Evolutionary conservation across 306 rosid genomes (phyloP).

Genomic region (Acacia confusa): DNA sequence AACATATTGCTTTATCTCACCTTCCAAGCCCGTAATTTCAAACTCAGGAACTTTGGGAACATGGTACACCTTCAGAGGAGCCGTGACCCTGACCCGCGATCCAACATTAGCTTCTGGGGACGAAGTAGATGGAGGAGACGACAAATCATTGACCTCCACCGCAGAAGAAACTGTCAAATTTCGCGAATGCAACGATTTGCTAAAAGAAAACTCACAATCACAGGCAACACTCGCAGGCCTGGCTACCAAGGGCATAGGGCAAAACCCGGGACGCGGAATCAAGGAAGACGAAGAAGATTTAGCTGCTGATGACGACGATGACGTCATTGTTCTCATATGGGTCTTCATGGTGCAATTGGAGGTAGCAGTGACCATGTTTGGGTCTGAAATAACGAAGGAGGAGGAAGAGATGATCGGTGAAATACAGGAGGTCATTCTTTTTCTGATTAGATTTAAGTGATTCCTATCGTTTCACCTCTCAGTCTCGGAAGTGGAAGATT

Average conservation of each 20-base stretch:
- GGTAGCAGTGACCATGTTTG: constrained; percentile 26
- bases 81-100: constrained; percentile 76
- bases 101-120: constrained; percentile 53
- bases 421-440: constrained; percentile 9
- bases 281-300: neutral
- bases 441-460: neutral
- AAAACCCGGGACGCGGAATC: constrained; percentile 4
- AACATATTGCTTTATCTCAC: constrained; percentile 79
- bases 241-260: constrained; percentile 12
- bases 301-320: neutral
- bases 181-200: constrained; percentile 37
- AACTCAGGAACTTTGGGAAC: constrained; percentile 71
- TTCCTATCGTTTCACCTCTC: neutral
- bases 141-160: constrained; percentile 28
- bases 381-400: neutral
- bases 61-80: constrained; percentile 79
- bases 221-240: constrained; percentile 34
- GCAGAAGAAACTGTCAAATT: constrained; percentile 30
- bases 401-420: constrained; percentile 1
- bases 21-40: constrained; percentile 75
- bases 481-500: neutral
- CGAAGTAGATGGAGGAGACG: constrained; percentile 39
- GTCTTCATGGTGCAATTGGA: constrained; percentile 22
- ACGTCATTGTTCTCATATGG: constrained; percentile 15
- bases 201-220: constrained; percentile 47